Percentiles rank a stretch among this genome's conserved stretches.
phyloP scores from a whole-genome alignment of 2,329 filamentous ascomycete genomes.

The Aspergillus fischeri region DNA sequence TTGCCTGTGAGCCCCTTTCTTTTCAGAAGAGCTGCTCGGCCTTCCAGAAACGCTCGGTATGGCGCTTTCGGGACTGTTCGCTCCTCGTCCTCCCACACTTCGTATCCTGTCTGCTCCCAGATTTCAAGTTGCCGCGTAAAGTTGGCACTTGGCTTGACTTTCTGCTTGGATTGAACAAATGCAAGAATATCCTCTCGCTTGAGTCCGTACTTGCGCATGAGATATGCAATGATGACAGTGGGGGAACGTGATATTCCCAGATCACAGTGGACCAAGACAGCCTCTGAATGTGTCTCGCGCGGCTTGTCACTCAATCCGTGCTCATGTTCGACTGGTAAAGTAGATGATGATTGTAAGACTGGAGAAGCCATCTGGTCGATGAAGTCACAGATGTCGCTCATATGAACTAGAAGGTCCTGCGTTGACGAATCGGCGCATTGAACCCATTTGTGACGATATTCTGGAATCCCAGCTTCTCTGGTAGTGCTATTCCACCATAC shows the following conservation, averaged over 20 bases:
- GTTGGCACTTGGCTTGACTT: conserved; percentile 22
- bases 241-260: conserved; percentile 24
- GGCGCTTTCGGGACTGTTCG: conserved; percentile 13
- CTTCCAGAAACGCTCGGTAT: conserved; percentile 19
- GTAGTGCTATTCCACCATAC: conserved; percentile 17
- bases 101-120: conserved; percentile 16
- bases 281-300: neutral
- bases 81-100: conserved; percentile 23
- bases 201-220: conserved; percentile 18
- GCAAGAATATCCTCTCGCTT: conserved; percentile 2
- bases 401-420: conserved; percentile 23
- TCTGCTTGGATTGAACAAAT: conserved; percentile 23
- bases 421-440: conserved; percentile 26
- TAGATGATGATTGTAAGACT: conserved; percentile 4
- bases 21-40: conserved; percentile 10
- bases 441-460: conserved; percentile 24
- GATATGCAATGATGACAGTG: conserved; percentile 23
- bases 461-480: conserved; percentile 20
- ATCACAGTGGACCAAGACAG: conserved; percentile 22
- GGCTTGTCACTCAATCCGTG: neutral
- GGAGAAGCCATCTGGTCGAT: conserved; percentile 21
- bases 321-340: neutral
- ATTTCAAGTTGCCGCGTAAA: conserved; percentile 6
- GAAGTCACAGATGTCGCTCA: conserved; percentile 24
- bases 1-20: conserved; percentile 16